Evolutionary conservation across 1,139 yeast genomes (phyloP), one percentile per base, ranked within the genome.

Genomic region (Lodderomyces elongisporus): DNA sequence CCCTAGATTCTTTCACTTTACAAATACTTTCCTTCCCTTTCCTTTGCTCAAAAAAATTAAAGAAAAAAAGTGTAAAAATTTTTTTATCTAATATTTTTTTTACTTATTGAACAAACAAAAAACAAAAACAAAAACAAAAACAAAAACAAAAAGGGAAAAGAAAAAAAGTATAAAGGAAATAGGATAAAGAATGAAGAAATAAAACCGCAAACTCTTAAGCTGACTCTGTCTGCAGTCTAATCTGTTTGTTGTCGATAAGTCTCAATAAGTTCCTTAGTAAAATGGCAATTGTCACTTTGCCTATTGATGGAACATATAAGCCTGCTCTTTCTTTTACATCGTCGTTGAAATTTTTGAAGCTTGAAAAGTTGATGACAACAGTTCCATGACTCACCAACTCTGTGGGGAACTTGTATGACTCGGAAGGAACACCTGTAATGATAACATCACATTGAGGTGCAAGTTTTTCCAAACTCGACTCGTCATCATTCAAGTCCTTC

Each of bases 261-360:
- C 98, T 74, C 37, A 91, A 60, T 58, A 91, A 67, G 54, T 91
- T 91, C 56, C 98, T 76, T 54, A 91, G 66, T 33, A 91, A 66
- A 96, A 91, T 91, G 35, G 95, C 75, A 42, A 91, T 89, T 24
- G 98, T 91, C 17, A 91, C 97, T 58, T 91, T 91, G 12, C 98
- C 98, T 25, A 89, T 87, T 47, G 88, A 81, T 15, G 98, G 98
- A 20, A 91, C 96, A 51, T 89, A 91, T 32, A 91, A 65, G 1
- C 95, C 83, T 4, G 98, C 97, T 47, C 76, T 81, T 37, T 73
- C 73, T 62, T 89, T 91, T 40, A 91, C 84, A 32, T 67, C 74
- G 33, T 81, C 88, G 42, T 74, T 69, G 58, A 93, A 91, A 63
- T 91, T 91, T 68, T 85, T 87, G 37, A 79, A 82, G 47, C 93